Conservation (phyloP, 345 rosid genomes). For the Citrus hindsii region DNA sequence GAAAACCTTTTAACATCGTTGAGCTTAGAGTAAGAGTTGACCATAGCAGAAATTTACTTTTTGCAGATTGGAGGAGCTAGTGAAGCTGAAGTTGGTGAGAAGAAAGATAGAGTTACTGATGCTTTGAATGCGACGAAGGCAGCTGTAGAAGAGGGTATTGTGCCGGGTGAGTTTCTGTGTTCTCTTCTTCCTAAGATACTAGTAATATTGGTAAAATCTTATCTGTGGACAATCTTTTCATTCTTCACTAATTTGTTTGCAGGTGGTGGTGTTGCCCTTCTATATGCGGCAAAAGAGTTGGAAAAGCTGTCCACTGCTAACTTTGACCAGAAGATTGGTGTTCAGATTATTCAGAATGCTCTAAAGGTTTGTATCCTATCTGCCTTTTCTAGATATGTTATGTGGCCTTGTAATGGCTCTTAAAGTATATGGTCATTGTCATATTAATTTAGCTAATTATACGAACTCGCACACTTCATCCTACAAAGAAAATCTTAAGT, state of each 20-base stretch:
- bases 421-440: not conserved
- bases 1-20: not conserved
- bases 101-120: slow-evolving; percentile 94
- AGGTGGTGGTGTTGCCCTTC: slow-evolving; percentile 98
- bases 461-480: too few relatives aligned
- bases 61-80: slow-evolving; percentile 98
- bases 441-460: not conserved
- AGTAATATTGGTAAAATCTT: not conserved
- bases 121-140: slow-evolving; percentile 98
- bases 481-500: too few relatives aligned
- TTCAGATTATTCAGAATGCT: slow-evolving; percentile 94
- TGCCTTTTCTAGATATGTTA: not conserved
- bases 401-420: not conserved
- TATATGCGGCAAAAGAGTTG: slow-evolving; percentile 83
- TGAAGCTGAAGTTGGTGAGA: slow-evolving; percentile 88
- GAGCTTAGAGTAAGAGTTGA: not conserved
- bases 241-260: not conserved
- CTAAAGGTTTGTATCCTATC: slow-evolving; percentile 55
- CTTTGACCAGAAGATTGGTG: slow-evolving; percentile 93
- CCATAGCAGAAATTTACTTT: not conserved
- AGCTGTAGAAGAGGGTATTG: slow-evolving; percentile 99
- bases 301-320: slow-evolving; percentile 83
- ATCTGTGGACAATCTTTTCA: not conserved
- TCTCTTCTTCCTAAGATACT: not conserved
- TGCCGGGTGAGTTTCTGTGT: slow-evolving; percentile 53